Conservation (phyloP, 2,329 filamentous ascomycete genomes). For the Stromatinia cepivora region DNA sequence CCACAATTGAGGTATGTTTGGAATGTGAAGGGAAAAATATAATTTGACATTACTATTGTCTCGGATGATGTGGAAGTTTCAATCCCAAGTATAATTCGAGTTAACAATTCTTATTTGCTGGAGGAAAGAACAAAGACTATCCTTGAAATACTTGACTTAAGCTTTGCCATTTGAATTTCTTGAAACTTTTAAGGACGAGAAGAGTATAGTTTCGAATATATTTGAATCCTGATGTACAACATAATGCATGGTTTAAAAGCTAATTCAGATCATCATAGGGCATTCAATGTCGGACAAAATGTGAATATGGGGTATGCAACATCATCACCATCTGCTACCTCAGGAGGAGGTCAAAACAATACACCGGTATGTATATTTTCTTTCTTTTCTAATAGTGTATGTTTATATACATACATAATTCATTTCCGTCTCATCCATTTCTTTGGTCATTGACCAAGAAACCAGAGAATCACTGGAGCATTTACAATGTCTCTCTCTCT, state of each 20-base stretch:
- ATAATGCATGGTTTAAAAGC: constrained; percentile 25
- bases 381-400: neutral
- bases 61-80: constrained; percentile 10
- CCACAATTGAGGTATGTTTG: constrained; percentile 52
- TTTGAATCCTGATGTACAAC: constrained; percentile 19
- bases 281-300: constrained; percentile 38
- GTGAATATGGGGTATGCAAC: constrained; percentile 56
- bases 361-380: constrained; percentile 52
- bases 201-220: neutral
- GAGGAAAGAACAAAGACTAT: neutral
- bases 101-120: neutral
- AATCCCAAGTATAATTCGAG: neutral
- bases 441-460: constrained; percentile 9
- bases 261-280: constrained; percentile 34
- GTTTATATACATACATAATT: neutral
- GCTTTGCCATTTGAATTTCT: neutral
- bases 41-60: neutral
- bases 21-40: constrained; percentile 22
- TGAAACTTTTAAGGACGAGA: neutral
- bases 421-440: constrained; percentile 18
- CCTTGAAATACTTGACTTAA: neutral
- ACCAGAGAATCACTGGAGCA: neutral
- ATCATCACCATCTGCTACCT: constrained; percentile 59
- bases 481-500: constrained; percentile 21
- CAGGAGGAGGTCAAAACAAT: constrained; percentile 59